phyloP scores from a whole-genome alignment of 169 alveolate genomes.

The Babesia bigemina region DNA sequence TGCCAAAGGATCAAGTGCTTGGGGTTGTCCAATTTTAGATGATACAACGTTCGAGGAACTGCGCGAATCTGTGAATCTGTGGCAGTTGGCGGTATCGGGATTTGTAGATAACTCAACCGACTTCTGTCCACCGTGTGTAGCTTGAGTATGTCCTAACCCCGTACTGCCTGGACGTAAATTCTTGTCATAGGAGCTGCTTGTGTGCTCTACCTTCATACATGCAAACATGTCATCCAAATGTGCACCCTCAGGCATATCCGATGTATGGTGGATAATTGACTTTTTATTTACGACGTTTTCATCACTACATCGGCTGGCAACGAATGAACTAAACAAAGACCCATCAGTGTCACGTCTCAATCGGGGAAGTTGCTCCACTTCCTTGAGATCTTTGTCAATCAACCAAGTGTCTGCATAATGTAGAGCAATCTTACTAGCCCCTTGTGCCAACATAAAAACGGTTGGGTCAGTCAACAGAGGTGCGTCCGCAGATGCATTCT shows the following conservation, averaged over 20 bases:
- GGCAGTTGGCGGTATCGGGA: too few relatives aligned
- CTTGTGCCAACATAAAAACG: slow-evolving; percentile 44
- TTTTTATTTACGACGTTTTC: background rate
- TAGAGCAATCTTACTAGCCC: slow-evolving; percentile 11
- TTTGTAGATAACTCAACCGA: too few relatives aligned
- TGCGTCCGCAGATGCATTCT: slow-evolving; percentile 42
- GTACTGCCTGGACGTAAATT: too few relatives aligned
- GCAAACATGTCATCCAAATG: background rate
- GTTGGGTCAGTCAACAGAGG: slow-evolving; percentile 52
- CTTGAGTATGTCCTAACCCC: too few relatives aligned
- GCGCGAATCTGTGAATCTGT: background rate
- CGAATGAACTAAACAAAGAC: background rate
- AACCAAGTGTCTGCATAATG: slow-evolving; percentile 48
- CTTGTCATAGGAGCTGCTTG: too few relatives aligned
- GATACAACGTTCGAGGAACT: too few relatives aligned
- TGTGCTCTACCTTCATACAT: background rate
- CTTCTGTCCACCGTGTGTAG: too few relatives aligned
- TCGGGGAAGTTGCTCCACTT: slow-evolving; percentile 8
- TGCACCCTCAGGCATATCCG: background rate
- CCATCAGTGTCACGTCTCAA: slow-evolving; percentile 13
- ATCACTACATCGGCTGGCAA: background rate
- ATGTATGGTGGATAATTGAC: background rate
- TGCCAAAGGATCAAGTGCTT: background rate
- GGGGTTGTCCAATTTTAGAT: background rate
- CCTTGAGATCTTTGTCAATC: slow-evolving; percentile 4